Evolutionary conservation across 805 yeast genomes (phyloP), one percentile per base, ranked within the genome.

Genomic region (Candida krabiensis): DNA sequence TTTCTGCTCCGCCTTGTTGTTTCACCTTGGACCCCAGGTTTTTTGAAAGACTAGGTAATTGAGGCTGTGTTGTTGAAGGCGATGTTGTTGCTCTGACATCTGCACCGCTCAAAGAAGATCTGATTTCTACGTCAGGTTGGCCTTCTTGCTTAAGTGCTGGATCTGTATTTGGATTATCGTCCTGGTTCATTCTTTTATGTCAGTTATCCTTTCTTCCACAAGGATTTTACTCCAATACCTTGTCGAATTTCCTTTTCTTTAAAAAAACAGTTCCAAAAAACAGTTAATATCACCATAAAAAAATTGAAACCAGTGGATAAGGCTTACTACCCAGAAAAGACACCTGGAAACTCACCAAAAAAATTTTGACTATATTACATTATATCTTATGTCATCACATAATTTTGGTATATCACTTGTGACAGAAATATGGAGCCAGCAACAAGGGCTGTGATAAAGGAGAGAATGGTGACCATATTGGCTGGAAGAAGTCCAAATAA

Each of bases 21-120:
- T 24, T 33, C 28, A 13, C 29, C 23, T 30, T 34, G 17, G 39
- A 29, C 41, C 44, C 43, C 41, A 41, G 33, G 42, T 43, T 43
- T 43, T 43, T 43, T 29, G 44, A 26, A 32, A 32, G 28, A 25
- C 41, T 38, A 9, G 44, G 43, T 30, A 34, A 42, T 47, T 50
- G 52, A 49, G 53, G 53, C 55, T 49, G 55, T 47, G 52, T 50
- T 48, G 49, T 22, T 22, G 36, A 26, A 14, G 35, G 24, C 15
- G 12, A 28, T 16, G 36, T 25, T 28, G 49, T 21, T 35, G 28
- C 38, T 25, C 24, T 29, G 32, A 25, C 35, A 22, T 35, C 13
- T 14, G 31, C 44, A 12, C 24, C 37, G 12, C 35, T 18, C 23
- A 28, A 30, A 21, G 40, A 37, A 31, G 35, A 26, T 41, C 39